Percentiles rank a stretch among this genome's conserved stretches.
These are phyloP conservation scores for Artemisia annua DNA, from an alignment of 129 eudicot genomes.

Conservation along the genomic window DNA sequence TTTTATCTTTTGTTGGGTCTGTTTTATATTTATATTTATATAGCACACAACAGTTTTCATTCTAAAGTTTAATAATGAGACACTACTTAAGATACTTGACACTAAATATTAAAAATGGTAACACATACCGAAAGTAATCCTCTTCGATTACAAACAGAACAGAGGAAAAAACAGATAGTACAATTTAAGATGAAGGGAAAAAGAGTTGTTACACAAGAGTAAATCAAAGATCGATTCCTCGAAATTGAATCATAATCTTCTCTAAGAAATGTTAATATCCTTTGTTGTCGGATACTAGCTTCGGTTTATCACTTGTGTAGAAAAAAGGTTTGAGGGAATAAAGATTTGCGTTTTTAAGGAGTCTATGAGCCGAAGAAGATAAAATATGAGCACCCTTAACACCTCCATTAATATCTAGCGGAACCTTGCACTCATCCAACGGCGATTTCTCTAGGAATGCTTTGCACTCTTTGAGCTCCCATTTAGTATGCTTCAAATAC, in stretches of 20 bases:
- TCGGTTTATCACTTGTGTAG: conserved; percentile 26
- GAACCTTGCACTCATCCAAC: conserved; percentile 37
- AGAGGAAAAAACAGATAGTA: too few species aligned
- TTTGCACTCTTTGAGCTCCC: conserved; percentile 49
- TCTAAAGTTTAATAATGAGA: too few species aligned
- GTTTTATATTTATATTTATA: too few species aligned
- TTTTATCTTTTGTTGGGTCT: too few species aligned
- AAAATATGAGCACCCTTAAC: conserved; percentile 42
- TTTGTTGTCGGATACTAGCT: conserved; percentile 18
- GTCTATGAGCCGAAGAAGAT: conserved; percentile 30
- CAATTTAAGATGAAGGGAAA: too few species aligned
- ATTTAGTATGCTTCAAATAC: conserved; percentile 19
- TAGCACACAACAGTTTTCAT: too few species aligned
- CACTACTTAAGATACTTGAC: too few species aligned
- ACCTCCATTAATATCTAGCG: conserved; percentile 43
- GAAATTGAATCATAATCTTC: background rate
- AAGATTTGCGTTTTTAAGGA: conserved; percentile 35
- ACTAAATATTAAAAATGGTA: too few species aligned
- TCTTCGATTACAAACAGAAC: too few species aligned
- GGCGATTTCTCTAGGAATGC: conserved; percentile 49
- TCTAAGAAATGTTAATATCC: conserved; percentile 5
- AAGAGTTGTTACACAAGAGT: too few species aligned
- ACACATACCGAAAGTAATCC: too few species aligned
- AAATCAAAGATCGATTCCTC: too few species aligned
- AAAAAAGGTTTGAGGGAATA: conserved; percentile 56